A percentile compares a stretch with the other conserved stretches of the same genome.
Conservation (phyloP, 164 flowering plant genomes). For the Sedum album region DNA sequence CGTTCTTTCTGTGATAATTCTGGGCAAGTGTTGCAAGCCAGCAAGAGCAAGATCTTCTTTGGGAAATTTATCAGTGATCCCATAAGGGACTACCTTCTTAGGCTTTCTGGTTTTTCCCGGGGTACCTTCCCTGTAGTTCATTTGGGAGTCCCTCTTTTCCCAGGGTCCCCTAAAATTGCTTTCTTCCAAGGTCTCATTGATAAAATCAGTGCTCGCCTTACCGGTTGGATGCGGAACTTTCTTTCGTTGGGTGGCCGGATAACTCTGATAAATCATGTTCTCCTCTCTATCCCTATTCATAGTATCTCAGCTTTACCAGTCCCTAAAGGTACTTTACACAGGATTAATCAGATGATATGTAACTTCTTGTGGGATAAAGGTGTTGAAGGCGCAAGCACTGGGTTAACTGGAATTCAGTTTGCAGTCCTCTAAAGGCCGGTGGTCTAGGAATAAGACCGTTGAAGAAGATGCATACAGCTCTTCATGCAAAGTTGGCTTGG, state of each 20-base stretch:
- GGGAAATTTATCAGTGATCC: too few relatives aligned
- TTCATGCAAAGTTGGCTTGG: too few relatives aligned
- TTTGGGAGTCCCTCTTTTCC: not conserved
- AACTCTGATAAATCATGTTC: not conserved
- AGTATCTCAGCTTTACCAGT: not conserved
- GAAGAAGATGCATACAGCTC: too few relatives aligned
- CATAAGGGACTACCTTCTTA: not conserved
- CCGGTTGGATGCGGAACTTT: not conserved
- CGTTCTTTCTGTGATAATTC: not conserved
- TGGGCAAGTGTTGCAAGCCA: not conserved
- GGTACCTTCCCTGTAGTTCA: not conserved
- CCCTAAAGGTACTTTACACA: not conserved
- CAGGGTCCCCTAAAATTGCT: not conserved
- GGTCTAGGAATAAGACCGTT: too few relatives aligned
- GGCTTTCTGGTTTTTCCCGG: not conserved
- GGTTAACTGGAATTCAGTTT: too few relatives aligned
- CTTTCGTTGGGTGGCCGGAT: not conserved
- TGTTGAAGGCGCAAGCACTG: too few relatives aligned
- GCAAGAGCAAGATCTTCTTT: not conserved
- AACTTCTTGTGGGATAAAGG: too few relatives aligned
- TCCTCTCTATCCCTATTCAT: not conserved
- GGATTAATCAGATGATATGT: too few relatives aligned
- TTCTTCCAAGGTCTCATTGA: not conserved
- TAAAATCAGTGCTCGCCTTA: not conserved
- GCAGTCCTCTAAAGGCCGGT: too few relatives aligned